Conservation (phyloP, 345 rosid genomes). For the Heritiera littoralis region DNA sequence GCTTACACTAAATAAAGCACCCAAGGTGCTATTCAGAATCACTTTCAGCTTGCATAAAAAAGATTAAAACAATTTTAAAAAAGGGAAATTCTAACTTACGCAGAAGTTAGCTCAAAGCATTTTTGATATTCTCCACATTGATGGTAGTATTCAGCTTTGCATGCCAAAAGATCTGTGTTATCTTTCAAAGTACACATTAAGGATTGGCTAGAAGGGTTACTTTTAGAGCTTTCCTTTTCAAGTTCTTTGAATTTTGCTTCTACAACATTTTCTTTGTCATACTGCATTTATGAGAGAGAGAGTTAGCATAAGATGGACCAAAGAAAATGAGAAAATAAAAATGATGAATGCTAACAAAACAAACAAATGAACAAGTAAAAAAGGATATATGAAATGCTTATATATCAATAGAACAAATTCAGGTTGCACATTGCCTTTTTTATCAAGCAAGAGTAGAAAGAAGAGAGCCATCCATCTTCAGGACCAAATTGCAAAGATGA, state of each 20-base stretch:
- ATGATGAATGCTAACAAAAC: background rate
- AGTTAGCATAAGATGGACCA: slow-evolving; percentile 28
- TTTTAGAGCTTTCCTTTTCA: slow-evolving; percentile 68
- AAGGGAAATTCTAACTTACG: slow-evolving; percentile 48
- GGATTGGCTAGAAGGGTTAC: slow-evolving; percentile 48
- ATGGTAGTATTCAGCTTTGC: slow-evolving; percentile 98
- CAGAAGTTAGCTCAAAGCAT: slow-evolving; percentile 84
- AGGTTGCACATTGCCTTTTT: slow-evolving; percentile 59
- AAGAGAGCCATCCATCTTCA: slow-evolving; percentile 90
- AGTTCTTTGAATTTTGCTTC: slow-evolving; percentile 85
- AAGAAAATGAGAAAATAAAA: background rate
- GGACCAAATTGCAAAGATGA: slow-evolving; percentile 80
- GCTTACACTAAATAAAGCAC: slow-evolving; percentile 23
- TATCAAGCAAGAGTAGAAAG: slow-evolving; percentile 90
- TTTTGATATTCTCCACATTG: slow-evolving; percentile 94
- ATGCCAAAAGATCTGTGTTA: slow-evolving; percentile 82
- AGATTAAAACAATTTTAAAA: background rate
- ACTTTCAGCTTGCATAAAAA: background rate
- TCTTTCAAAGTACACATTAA: slow-evolving; percentile 58
- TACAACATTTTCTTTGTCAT: slow-evolving; percentile 72
- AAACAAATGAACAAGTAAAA: slow-evolving; percentile 18
- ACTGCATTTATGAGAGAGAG: slow-evolving; percentile 42
- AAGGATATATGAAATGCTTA: background rate
- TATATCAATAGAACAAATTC: background rate
- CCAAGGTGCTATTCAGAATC: slow-evolving; percentile 17